Conservation (phyloP, 2,329 filamentous ascomycete species). For the Thielaviopsis ethacetica region DNA sequence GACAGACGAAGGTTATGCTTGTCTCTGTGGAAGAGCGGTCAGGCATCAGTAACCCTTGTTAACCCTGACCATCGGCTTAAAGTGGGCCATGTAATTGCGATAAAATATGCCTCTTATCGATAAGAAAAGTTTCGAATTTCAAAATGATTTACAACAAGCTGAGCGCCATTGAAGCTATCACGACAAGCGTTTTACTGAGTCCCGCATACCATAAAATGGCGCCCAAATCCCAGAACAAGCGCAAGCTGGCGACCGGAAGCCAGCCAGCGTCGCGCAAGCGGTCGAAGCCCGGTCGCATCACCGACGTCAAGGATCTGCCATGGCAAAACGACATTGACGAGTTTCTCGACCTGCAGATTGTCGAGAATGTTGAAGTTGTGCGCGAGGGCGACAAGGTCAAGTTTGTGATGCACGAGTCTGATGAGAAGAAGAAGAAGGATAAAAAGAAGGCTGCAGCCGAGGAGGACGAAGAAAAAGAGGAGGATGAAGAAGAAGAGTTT, state of each 20-base stretch:
- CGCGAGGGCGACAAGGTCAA: slow-evolving; percentile 41
- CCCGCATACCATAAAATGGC: neutral
- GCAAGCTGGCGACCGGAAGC: neutral
- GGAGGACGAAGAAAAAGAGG: slow-evolving; percentile 29
- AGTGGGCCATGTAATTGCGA: neutral
- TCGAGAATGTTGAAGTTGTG: slow-evolving; percentile 80
- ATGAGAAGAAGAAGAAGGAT: slow-evolving; percentile 8
- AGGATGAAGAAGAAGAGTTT: slow-evolving; percentile 45
- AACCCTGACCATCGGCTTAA: neutral
- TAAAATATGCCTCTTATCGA: neutral
- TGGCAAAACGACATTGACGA: slow-evolving; percentile 78
- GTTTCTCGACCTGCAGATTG: slow-evolving; percentile 81
- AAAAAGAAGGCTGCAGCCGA: slow-evolving; percentile 14
- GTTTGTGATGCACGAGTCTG: slow-evolving; percentile 30
- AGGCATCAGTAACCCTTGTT: neutral
- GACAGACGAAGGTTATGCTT: too few species aligned
- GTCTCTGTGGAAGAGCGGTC: neutral
- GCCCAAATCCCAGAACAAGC: slow-evolving; percentile 4
- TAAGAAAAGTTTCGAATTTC: slow-evolving; percentile 1
- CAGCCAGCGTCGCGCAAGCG: slow-evolving; percentile 3
- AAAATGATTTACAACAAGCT: neutral
- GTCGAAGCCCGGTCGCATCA: slow-evolving; percentile 18
- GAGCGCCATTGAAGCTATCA: neutral
- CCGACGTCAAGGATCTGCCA: slow-evolving; percentile 31
- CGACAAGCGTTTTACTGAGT: neutral